These are phyloP conservation scores for Allium fistulosum DNA, from an alignment of 106 monocot species.

Conservation along the genomic window DNA sequence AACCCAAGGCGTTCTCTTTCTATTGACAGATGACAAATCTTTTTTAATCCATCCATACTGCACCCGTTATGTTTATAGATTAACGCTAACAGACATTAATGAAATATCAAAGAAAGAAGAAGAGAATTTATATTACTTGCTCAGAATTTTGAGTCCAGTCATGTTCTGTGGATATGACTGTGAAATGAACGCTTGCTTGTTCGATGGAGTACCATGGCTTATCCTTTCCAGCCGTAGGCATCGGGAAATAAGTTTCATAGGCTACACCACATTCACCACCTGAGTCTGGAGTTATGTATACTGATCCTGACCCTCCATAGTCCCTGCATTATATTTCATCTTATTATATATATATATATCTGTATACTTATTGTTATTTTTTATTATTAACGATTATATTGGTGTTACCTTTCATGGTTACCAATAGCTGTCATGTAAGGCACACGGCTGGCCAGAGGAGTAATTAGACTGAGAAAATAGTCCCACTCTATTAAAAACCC, in stretches of 20 bases:
- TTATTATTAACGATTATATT: no score
- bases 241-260: conserved; percentile 58
- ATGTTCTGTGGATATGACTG: conserved; percentile 62
- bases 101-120: background rate
- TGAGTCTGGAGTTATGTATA: conserved; percentile 53
- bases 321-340: conserved; percentile 25
- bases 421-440: no score
- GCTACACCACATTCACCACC: conserved; percentile 77
- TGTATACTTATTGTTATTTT: no score
- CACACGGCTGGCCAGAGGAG: no score
- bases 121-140: conserved; percentile 20
- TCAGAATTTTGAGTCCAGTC: conserved; percentile 40
- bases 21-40: conserved; percentile 44
- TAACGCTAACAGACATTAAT: background rate
- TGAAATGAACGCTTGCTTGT: conserved; percentile 63
- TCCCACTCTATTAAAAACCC: no score
- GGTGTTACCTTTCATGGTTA: no score
- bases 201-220: conserved; percentile 77
- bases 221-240: conserved; percentile 38
- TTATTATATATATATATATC: background rate
- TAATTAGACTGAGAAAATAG: no score
- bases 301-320: conserved; percentile 44
- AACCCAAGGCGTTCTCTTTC: conserved; percentile 61
- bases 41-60: conserved; percentile 54
- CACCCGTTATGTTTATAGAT: background rate